Evolutionary conservation across 768 basidiomycete species (phyloP), one percentile per base, ranked within the genome.

Genomic region (Calocybe cyanea): DNA sequence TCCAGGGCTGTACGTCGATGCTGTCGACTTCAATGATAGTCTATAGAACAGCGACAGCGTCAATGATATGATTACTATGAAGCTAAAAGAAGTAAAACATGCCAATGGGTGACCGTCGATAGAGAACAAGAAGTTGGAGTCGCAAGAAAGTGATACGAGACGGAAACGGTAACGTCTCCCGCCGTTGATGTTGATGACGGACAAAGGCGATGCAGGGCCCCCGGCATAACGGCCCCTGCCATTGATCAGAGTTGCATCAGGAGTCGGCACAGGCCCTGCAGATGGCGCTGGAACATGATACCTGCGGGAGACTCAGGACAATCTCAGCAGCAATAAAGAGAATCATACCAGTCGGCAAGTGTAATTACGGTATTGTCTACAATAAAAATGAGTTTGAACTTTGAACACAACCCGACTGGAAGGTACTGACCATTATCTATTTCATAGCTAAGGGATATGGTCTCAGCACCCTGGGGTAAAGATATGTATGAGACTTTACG

Each of bases 161-260:
- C 78, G 73, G 60, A 78, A 72, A n/a, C 78, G 66, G 45, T 75
- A 66, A 13, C 76, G 63, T 40, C 58, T 57, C 7, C 68, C 66
- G 0, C 38, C 47, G 2, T 49, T 25, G 11, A 79, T 72, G 28
- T 61, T 61, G 52, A 79, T 60, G 4, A 76, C 63, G 0, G 76
- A 50, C 20, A 76, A 58, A 1, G 65, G 56, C 1, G 56, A 48
- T 1, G 51, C 24, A 13, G 73, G 71, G 5, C 78, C 74, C 9
- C 51, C 52, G 9, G 52, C 38, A 49, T 57, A 69, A 33, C 75
- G 71, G 17, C 75, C 73, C 2, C 52, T 55, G 0, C 72, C 74
- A 39, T 78, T 78, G 39, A 54, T 54, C 8, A 54, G 46, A n/a
- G 48, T 53, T 14, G 52, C 42, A 42, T 45, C 34, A 14, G 46